Percentiles rank a stretch among this genome's conserved stretches.
These are phyloP conservation scores for Leccinum huronense DNA, from an alignment of 1,284 basidiomycete species.

Conservation along the genomic window DNA sequence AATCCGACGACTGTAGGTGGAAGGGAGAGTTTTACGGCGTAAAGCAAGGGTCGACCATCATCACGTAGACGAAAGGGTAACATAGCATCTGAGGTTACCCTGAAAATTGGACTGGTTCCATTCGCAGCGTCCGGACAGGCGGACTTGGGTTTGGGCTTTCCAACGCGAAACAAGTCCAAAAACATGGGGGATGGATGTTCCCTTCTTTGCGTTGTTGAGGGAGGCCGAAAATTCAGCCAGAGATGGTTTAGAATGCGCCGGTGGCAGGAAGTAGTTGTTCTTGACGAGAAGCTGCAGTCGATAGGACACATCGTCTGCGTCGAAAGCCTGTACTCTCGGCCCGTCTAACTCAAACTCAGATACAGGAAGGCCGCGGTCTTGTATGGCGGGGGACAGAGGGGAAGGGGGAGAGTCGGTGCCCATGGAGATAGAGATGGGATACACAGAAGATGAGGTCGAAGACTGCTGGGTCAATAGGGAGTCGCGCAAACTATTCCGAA, in stretches of 20 bases:
- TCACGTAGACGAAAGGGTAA: constrained; percentile 45
- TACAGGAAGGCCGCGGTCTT: constrained; percentile 44
- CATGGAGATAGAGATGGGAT: constrained; percentile 63
- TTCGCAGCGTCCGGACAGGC: constrained; percentile 50
- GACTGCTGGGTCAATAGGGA: constrained; percentile 54
- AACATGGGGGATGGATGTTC: constrained; percentile 51
- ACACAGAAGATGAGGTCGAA: constrained; percentile 66
- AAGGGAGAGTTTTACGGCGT: constrained; percentile 34
- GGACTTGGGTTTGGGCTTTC: constrained; percentile 64
- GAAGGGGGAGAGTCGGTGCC: constrained; percentile 58
- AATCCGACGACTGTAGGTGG: constrained; percentile 37
- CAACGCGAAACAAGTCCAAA: constrained; percentile 65
- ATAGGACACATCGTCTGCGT: constrained; percentile 78
- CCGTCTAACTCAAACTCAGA: constrained; percentile 50
- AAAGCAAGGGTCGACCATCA: constrained; percentile 40
- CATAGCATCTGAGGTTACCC: constrained; percentile 63
- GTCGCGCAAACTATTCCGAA: constrained; percentile 41
- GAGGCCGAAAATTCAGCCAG: constrained; percentile 54
- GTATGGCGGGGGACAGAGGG: constrained; percentile 51
- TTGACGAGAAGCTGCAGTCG: constrained; percentile 75
- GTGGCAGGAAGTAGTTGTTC: constrained; percentile 82
- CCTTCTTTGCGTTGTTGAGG: constrained; percentile 41
- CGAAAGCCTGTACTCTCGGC: constrained; percentile 51
- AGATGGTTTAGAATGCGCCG: constrained; percentile 75
- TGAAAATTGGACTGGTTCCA: constrained; percentile 46